Base-by-base conservation (phyloP, 148 eudicot species). In the Heliosperma pusillum region DNA sequence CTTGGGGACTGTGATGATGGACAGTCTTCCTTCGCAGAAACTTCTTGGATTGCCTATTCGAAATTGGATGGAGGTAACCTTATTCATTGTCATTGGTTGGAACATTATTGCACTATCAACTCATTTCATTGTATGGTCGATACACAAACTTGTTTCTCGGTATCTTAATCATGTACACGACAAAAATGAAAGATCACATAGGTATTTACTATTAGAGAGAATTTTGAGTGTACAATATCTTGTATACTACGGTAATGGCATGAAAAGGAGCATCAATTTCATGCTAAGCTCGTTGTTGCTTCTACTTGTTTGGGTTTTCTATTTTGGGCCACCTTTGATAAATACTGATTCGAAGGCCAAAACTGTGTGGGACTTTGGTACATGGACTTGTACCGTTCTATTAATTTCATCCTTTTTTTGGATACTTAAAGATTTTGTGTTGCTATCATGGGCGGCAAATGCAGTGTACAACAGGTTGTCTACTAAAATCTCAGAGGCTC, bases 231-330 rank as follows among this genome's bases (percentile, higher is more conserved):
- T 68, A 3, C 22, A 68, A 7, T 44, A 5, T 22, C 55, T 68
- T 4, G 71, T 68, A 26, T 68, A 68, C 56, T 68, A 42, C 22
- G 29, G 29, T 68, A 68, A 68, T 68, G 71, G 71, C 53, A 42
- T 68, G 27, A 68, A 68, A 45, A 42, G 71, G 53, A 68, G 71
- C 55, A n/a, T 68, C 29, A 42, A 68, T 44, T 68, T 68, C 56
- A 68, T 68, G 71, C 13, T 68, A 26, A 44, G 55, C 29, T 68
- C 71, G 2, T 68, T 68, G 55, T n/a, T 42, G 56, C 55, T 68
- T 45, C 22, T 68, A 44, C 56, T 68, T 68, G 71, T 42, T 22
- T 68, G 71, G 71, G 71, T 68, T 25, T 45, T 68, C 27, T 68
- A 44, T 68, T 42, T 42, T 44, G 55, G 30, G 29, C 3, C 56